Evolutionary conservation across 106 monocot genomes (phyloP), one percentile per base, ranked within the genome.

Genomic region (Apostasia shenzhenica): DNA sequence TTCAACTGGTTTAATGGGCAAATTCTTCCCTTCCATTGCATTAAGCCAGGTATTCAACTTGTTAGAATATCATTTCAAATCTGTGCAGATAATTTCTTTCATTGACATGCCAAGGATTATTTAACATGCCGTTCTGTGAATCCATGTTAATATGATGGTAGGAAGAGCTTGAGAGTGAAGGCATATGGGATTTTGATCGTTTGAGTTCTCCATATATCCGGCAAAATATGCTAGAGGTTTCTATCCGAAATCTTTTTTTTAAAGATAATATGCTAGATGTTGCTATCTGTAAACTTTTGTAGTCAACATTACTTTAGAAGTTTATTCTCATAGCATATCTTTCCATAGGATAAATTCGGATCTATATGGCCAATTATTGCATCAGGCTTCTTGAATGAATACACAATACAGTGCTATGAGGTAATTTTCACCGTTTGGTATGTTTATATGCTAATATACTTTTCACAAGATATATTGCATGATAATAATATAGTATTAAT

Each of bases 181-280:
- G 94, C 13, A 79, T 94, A 66, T 94, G 94, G 91, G 94, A 94
- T 69, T 91, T 94, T 63, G 78, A 94, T 83, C 85, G 94, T 63
- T 79, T 94, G 79, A 88, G 81, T 57, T 65, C 65, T 48, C 94
- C 91, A 52, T 94, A 94, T 69, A 88, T 94, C 70, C 85, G 67
- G 4, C 80, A 85, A 70, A 85, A 81, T 58, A 81, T 73, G 6
- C 70, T 94, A 59, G 79, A 88, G 94, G 94, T 91, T 71, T 68
- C 50, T 58, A 3, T 55, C n/a, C 44, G 10, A 7, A 39, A 40
- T 4, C 45, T 73, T 8, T 56, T 57, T 68, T 2, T 66, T 6
- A 42, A 43, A 13, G 51, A 41, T 26, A 26, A 26, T 26, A 26
- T 26, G 26, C 26, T 26, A 26, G 11, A 14, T 47, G 14, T 3